These are phyloP conservation scores for Puccinia sorghi DNA, from an alignment of 1,284 basidiomycete species.

Conservation along the genomic window DNA sequence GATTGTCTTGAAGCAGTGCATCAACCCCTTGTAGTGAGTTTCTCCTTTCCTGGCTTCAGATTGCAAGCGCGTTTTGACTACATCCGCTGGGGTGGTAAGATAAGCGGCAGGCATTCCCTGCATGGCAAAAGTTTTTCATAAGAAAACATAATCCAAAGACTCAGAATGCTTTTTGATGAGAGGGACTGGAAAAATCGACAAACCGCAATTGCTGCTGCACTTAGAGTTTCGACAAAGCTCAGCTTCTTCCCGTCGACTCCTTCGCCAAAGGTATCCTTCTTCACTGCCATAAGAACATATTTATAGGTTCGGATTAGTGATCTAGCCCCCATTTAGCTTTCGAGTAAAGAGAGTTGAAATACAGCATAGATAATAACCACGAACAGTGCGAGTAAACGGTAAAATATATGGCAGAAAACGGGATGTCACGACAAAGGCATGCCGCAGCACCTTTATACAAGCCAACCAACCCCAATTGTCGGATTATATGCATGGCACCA, in stretches of 20 bases:
- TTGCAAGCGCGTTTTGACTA: slow-evolving; percentile 97
- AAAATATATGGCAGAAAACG: slow-evolving; percentile 68
- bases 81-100: slow-evolving; percentile 67
- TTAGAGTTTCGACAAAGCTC: slow-evolving; percentile 83
- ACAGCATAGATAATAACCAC: not conserved
- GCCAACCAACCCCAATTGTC: slow-evolving; percentile 85
- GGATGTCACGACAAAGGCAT: slow-evolving; percentile 82
- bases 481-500: slow-evolving; percentile 88
- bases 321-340: not conserved
- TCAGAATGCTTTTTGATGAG: slow-evolving; percentile 89
- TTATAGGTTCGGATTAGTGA: not conserved
- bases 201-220: slow-evolving; percentile 67
- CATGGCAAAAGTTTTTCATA: not conserved
- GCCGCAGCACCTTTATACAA: slow-evolving; percentile 88
- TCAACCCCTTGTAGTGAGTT: slow-evolving; percentile 85
- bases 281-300: slow-evolving; percentile 57
- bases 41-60: slow-evolving; percentile 92
- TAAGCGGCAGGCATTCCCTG: slow-evolving; percentile 53
- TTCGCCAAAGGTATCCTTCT: slow-evolving; percentile 91
- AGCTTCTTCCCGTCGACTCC: slow-evolving; percentile 93
- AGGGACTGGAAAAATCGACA: slow-evolving; percentile 62
- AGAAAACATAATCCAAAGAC: slow-evolving; percentile 61
- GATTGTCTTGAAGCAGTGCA: slow-evolving; percentile 87
- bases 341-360: not conserved
- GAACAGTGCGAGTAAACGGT: slow-evolving; percentile 68